A percentile compares a stretch with the other conserved stretches of the same genome.
These are phyloP conservation scores for Panaeolus papilionaceus DNA, from an alignment of 768 basidiomycete genomes.

Conservation along the genomic window DNA sequence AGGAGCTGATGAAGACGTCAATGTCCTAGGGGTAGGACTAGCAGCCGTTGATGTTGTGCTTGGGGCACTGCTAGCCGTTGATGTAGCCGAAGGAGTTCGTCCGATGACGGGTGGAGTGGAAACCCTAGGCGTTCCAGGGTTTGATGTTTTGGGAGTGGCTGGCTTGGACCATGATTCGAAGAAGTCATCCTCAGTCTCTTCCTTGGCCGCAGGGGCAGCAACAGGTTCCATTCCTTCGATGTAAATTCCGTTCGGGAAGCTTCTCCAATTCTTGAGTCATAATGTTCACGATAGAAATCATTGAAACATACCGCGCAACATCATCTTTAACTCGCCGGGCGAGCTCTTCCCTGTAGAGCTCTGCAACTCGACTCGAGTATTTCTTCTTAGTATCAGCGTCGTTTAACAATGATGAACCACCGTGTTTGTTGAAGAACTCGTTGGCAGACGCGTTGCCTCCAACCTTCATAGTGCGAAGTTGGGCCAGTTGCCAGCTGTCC, in stretches of 20 bases:
- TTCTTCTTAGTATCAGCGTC: conserved; percentile 88
- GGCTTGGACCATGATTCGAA: conserved; percentile 98
- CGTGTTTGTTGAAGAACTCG: conserved; percentile 91
- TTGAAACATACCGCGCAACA: conserved; percentile 55
- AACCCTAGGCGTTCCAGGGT: conserved; percentile 56
- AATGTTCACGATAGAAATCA: conserved; percentile 16
- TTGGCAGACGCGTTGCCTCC: conserved; percentile 89
- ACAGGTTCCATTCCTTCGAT: conserved; percentile 80
- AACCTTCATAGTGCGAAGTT: conserved; percentile 95
- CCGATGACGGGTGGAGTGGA: conserved; percentile 66
- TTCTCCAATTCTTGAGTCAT: conserved; percentile 35
- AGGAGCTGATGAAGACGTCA: conserved; percentile 68
- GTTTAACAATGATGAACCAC: conserved; percentile 70
- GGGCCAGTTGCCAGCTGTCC: conserved; percentile 90
- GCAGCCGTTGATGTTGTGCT: conserved; percentile 54
- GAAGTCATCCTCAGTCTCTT: conserved; percentile 85
- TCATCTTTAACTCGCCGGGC: conserved; percentile 83
- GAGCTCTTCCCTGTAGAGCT: conserved; percentile 92
- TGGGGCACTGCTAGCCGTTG: conserved; percentile 37
- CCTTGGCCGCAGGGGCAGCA: conserved; percentile 43
- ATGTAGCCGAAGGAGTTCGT: conserved; percentile 47
- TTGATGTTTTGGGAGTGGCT: conserved; percentile 57
- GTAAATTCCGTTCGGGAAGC: conserved; percentile 77
- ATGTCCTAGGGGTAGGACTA: conserved; percentile 51
- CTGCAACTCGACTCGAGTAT: conserved; percentile 84